Conservation (phyloP, 169 alveolate genomes). For the Plasmodium coatneyi region DNA sequence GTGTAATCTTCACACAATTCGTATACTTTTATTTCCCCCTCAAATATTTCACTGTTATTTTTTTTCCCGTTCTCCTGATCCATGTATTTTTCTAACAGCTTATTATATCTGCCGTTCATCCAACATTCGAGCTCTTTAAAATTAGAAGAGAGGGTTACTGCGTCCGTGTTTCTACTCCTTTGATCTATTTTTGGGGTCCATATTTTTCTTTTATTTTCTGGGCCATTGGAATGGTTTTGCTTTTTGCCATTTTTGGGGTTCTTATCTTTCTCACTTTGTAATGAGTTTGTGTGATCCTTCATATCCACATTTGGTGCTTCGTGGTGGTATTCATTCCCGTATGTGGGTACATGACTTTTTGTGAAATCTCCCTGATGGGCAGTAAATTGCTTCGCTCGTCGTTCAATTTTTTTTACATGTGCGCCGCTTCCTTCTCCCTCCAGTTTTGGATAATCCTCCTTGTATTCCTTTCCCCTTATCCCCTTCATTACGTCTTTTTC, state of each 20-base stretch:
- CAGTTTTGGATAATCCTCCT: not conserved
- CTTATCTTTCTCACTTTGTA: slow-evolving; percentile 9
- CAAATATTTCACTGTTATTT: slow-evolving; percentile 41
- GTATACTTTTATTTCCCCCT: slow-evolving; percentile 51
- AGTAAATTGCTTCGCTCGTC: not conserved
- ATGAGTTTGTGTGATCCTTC: not conserved
- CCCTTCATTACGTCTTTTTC: not conserved
- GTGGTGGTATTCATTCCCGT: not conserved
- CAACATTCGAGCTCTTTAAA: slow-evolving; percentile 15
- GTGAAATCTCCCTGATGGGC: not conserved
- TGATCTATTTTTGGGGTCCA: not conserved
- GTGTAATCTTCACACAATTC: not conserved
- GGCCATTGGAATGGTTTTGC: not conserved
- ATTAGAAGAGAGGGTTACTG: not conserved
- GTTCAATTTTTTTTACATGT: not conserved
- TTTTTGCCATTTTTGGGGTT: not conserved
- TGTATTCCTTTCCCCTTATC: not conserved
- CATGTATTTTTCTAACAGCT: slow-evolving; percentile 11
- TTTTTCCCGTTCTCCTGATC: slow-evolving; percentile 40
- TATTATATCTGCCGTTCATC: slow-evolving; percentile 45
- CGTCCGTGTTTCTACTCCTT: not conserved
- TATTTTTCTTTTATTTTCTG: not conserved
- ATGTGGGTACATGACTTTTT: not conserved
- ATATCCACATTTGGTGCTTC: not conserved
- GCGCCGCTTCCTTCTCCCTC: not conserved